These are phyloP conservation scores for Taphrina flavorubra DNA, from an alignment of 1,139 yeast genomes.

Conservation along the genomic window DNA sequence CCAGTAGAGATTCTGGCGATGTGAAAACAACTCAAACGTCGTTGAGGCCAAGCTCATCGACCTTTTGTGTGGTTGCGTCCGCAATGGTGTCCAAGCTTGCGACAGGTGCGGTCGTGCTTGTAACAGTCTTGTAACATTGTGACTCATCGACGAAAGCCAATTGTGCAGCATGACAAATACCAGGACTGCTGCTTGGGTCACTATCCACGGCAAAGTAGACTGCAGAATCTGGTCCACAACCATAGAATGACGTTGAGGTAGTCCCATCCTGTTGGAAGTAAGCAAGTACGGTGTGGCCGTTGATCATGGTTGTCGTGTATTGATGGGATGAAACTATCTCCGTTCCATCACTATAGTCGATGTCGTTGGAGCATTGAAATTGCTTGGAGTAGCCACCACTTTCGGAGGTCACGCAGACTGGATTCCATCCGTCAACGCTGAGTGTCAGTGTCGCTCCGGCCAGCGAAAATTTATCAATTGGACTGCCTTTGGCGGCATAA, in stretches of 20 bases:
- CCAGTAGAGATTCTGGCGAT: neutral
- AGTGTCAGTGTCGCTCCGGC: slow-evolving; percentile 1
- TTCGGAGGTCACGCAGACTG: slow-evolving; percentile 13
- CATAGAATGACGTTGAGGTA: slow-evolving; percentile 11
- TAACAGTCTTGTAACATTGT: slow-evolving; percentile 6
- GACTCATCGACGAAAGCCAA: slow-evolving; percentile 13
- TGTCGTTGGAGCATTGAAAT: slow-evolving; percentile 22
- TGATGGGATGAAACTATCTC: neutral
- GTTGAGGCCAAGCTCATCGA: slow-evolving; percentile 15
- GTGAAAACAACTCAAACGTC: neutral
- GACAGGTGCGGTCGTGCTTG: neutral
- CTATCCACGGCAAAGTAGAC: slow-evolving; percentile 19
- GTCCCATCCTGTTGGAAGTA: neutral
- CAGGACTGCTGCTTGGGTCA: slow-evolving; percentile 9
- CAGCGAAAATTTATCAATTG: slow-evolving; percentile 11
- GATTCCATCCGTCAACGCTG: neutral
- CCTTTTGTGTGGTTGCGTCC: slow-evolving; percentile 11
- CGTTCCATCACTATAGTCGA: slow-evolving; percentile 3
- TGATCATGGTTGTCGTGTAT: neutral
- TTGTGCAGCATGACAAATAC: slow-evolving; percentile 19
- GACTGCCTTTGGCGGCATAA: slow-evolving; percentile 18
- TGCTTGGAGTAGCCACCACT: slow-evolving; percentile 12
- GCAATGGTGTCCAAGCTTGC: slow-evolving; percentile 1
- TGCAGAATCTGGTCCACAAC: slow-evolving; percentile 15
- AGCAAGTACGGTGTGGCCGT: slow-evolving; percentile 9